Percentiles rank a stretch among this genome's conserved stretches.
phyloP scores from a whole-genome alignment of 768 basidiomycete genomes.

The Trametes cingulata region DNA sequence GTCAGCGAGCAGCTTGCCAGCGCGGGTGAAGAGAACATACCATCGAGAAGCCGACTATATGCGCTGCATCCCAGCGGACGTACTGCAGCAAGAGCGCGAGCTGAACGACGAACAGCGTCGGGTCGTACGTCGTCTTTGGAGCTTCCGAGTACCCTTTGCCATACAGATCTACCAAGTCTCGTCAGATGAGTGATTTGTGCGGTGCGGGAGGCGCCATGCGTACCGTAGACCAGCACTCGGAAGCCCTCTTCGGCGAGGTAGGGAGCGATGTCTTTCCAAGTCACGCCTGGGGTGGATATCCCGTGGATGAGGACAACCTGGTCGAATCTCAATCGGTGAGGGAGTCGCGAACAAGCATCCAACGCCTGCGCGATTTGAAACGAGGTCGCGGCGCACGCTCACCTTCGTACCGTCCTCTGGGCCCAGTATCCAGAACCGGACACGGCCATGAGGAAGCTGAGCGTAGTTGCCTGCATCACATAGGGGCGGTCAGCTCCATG shows the following conservation, averaged over 20 bases:
- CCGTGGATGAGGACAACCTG: conserved; percentile 80
- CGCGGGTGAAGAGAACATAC: conserved; percentile 35
- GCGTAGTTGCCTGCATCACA: conserved; percentile 54
- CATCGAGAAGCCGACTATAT: conserved; percentile 76
- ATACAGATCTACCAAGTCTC: conserved; percentile 84
- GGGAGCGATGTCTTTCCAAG: conserved; percentile 74
- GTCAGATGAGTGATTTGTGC: too few species aligned
- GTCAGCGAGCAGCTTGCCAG: background rate
- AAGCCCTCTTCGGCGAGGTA: conserved; percentile 60
- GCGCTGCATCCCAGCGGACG: conserved; percentile 65
- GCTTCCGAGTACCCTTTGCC: conserved; percentile 85
- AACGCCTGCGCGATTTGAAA: too few species aligned
- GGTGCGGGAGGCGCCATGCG: too few species aligned
- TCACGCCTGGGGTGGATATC: conserved; percentile 68
- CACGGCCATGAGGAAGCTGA: conserved; percentile 58
- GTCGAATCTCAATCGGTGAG: background rate
- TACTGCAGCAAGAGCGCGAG: conserved; percentile 83
- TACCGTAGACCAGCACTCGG: conserved; percentile 77
- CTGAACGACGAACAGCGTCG: conserved; percentile 64
- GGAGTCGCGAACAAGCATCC: too few species aligned
- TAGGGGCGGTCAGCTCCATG: too few species aligned
- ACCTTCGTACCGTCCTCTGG: conserved; percentile 72
- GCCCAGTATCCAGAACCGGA: conserved; percentile 74
- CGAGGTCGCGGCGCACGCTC: conserved; percentile 8
- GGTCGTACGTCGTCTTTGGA: conserved; percentile 62